Conservation (phyloP, 192 early-diverging fungal species). For the Lobosporangium transversale region DNA sequence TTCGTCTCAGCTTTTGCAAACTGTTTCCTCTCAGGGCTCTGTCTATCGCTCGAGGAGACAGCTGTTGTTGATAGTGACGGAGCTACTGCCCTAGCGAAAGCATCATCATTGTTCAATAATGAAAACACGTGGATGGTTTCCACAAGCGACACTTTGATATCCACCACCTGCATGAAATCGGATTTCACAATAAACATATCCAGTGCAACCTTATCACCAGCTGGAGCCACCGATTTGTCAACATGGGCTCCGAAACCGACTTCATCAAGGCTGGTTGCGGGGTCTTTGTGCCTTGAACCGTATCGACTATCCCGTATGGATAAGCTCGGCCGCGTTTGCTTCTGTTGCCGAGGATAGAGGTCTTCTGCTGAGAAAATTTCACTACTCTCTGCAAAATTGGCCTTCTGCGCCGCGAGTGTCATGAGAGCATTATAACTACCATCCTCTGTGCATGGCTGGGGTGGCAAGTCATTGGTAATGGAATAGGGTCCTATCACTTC, state of each 20-base stretch:
- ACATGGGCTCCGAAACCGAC: conserved; percentile 48
- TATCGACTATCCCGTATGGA: conserved; percentile 10
- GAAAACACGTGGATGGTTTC: conserved; percentile 42
- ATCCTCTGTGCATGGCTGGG: neutral
- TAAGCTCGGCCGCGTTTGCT: too few species aligned
- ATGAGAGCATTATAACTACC: too few species aligned
- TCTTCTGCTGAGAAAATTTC: conserved; percentile 16
- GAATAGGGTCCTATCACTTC: conserved; percentile 17
- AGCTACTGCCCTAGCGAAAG: too few species aligned
- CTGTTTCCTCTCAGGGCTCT: neutral
- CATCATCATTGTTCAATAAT: conserved; percentile 5
- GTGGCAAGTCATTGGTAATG: neutral
- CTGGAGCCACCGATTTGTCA: conserved; percentile 46
- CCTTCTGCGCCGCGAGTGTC: too few species aligned
- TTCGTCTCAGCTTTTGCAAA: neutral
- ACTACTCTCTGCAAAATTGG: neutral
- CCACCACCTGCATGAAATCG: conserved; percentile 45
- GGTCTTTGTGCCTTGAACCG: too few species aligned
- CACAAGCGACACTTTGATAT: conserved; percentile 47
- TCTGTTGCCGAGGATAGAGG: conserved; percentile 2
- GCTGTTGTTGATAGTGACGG: neutral
- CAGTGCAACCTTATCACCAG: conserved; percentile 33
- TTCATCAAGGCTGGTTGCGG: conserved; percentile 37
- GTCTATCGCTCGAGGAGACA: neutral
- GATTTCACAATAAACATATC: conserved; percentile 53